Evolutionary conservation across 225 moss, liverwort and hornwort genomes (phyloP).

Genomic region (Asterella californica): DNA sequence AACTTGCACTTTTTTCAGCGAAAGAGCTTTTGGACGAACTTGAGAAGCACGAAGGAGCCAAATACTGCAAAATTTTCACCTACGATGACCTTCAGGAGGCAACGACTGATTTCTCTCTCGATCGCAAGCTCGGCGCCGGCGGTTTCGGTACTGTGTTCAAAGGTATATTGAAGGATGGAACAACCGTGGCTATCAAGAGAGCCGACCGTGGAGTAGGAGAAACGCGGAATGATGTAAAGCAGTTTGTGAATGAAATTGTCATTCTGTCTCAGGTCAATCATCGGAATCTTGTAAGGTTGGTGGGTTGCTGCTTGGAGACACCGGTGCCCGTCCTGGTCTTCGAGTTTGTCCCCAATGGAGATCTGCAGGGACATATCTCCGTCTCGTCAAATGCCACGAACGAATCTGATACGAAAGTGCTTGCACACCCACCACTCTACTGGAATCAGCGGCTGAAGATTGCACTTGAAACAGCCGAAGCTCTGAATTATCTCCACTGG

Average conservation of each 20-base stretch:
- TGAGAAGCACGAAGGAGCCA: not conserved
- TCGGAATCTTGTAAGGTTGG: slow-evolving; percentile 20
- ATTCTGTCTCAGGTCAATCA: slow-evolving; percentile 28
- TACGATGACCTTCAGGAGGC: not conserved
- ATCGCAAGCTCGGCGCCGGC: not conserved
- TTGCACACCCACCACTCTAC: slow-evolving; percentile 4
- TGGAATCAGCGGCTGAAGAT: slow-evolving; percentile 40
- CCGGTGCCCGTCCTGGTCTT: slow-evolving; percentile 13
- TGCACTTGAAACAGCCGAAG: slow-evolving; percentile 46
- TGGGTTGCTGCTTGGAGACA: slow-evolving; percentile 29
- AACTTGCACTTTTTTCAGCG: not conserved
- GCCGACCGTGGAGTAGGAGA: not conserved
- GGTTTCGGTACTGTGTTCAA: slow-evolving; percentile 1
- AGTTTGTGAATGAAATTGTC: slow-evolving; percentile 25
- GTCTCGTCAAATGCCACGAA: not conserved
- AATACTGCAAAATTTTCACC: slow-evolving; percentile 6
- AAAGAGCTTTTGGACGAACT: not conserved
- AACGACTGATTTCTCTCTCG: not conserved
- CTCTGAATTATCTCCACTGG: slow-evolving; percentile 43
- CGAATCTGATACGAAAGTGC: not conserved
- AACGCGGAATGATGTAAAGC: not conserved
- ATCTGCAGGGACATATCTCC: slow-evolving; percentile 11
- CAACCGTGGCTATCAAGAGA: slow-evolving; percentile 9
- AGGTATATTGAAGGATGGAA: not conserved
- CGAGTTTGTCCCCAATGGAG: slow-evolving; percentile 22